Evolutionary conservation across 1,139 yeast genomes (phyloP).

Genomic region (Magnusiomyces fungicola): DNA sequence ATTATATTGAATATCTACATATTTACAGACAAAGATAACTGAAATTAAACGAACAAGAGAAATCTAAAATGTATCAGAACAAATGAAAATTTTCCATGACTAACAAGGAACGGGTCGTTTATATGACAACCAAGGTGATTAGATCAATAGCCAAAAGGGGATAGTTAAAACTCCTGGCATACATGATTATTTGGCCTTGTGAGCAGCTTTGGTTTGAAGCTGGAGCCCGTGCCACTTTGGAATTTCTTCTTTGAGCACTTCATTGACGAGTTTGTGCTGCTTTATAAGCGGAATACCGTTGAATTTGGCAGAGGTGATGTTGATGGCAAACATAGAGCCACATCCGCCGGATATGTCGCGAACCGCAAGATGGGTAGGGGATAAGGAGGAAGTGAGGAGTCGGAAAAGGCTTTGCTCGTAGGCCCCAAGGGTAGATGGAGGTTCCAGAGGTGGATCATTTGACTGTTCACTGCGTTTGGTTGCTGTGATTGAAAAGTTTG

Average conservation of each 20-base stretch:
- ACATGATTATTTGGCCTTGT: conserved; percentile 11
- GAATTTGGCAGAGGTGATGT: conserved; percentile 64
- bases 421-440: conserved; percentile 38
- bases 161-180: background rate
- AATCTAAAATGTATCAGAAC: background rate
- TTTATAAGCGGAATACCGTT: conserved; percentile 77
- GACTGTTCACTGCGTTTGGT: no score
- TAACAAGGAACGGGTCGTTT: background rate
- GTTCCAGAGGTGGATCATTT: background rate
- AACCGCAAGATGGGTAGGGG: conserved; percentile 57
- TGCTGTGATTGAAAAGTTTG: no score
- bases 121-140: background rate
- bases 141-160: background rate
- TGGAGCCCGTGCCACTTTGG: conserved; percentile 94
- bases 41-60: no score
- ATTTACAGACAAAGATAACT: no score
- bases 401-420: conserved; percentile 62
- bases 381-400: conserved; percentile 46
- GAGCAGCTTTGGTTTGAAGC: conserved; percentile 50
- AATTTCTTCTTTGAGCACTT: conserved; percentile 74
- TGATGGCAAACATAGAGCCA: conserved; percentile 95
- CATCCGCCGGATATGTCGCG: conserved; percentile 91
- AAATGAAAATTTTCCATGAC: background rate
- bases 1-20: no score
- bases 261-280: conserved; percentile 87